Evolutionary conservation across 768 basidiomycete species (phyloP), one percentile per base, ranked within the genome.

Genomic region (Cystobasidium ongulense): DNA sequence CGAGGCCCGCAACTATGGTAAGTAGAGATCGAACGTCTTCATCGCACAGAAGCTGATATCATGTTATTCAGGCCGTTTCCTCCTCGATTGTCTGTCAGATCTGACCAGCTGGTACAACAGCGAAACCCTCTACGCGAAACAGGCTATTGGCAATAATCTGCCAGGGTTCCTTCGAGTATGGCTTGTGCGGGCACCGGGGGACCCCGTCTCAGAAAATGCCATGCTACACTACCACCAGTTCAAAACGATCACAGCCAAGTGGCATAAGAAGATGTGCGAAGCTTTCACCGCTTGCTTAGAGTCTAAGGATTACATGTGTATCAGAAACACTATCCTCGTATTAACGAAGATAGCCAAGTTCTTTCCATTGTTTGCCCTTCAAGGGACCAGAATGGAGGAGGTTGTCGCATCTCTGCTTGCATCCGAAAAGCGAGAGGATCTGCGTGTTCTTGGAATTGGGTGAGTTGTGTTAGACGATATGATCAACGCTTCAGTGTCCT

Each of bases 321-420:
- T 97, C 67, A 94, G 95, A 81, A 99, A 99, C 79, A 86, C 91
- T n/a, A 90, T 98, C 81, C 87, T 94, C 43, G 88, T 99, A 33
- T 84, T 96, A 76, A 91, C 93, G 79, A 91, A 96, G 80, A 87
- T 97, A 25, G 85, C 93, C 35, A 88, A 90, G 0, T 89, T 91
- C 63, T 96, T 96, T 82, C 95, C 95, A 31, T 79, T 90, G 46
- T 84, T 92, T 53, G 85, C 88, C 76, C 80, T 80, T 25, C 85
- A 86, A 3, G 86, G 94, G 76, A 85, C 89, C 76, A 84, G 84
- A 33, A 86, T 79, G 33, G 43, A 74, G 43, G 57, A 38, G 31
- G 41, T 46, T 15, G 75, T 78, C n/a, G 50, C 29, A 10, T 66
- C 63, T 3, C 65, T 91, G 76, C 77, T 91, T 25, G 87, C 87